A percentile compares a stretch with the other conserved stretches of the same genome.
These are phyloP conservation scores for Fusarium burgessii DNA, from an alignment of 2,329 filamentous ascomycete species.

Conservation along the genomic window DNA sequence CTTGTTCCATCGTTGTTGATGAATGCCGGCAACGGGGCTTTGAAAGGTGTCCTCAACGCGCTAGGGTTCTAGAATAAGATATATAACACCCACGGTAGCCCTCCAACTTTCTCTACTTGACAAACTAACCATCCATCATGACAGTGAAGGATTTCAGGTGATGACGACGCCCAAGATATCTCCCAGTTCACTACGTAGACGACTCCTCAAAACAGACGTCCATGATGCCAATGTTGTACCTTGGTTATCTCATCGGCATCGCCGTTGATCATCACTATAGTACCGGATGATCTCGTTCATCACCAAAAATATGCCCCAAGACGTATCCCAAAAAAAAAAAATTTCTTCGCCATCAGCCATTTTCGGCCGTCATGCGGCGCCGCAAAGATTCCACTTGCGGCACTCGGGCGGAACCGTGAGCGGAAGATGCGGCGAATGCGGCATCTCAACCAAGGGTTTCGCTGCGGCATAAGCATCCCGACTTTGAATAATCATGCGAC, in stretches of 20 bases:
- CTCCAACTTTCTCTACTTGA: too few relatives aligned
- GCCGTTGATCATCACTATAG: background rate
- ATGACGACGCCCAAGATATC: rapidly evolving
- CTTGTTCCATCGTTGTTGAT: background rate
- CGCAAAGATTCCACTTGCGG: constrained; percentile 9
- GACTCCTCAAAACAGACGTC: background rate
- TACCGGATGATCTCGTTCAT: rapidly evolving
- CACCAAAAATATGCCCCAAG: background rate
- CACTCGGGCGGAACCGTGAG: constrained; percentile 15
- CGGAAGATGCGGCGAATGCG: constrained; percentile 1
- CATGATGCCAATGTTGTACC: rapidly evolving
- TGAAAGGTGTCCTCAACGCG: background rate
- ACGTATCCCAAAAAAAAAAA: background rate
- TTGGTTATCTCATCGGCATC: background rate
- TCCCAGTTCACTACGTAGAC: rapidly evolving
- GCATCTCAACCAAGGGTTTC: background rate
- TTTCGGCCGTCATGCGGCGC: constrained; percentile 1
- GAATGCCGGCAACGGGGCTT: background rate
- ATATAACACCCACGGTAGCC: background rate
- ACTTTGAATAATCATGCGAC: constrained; percentile 23
- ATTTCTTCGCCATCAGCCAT: background rate
- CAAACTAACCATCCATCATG: background rate
- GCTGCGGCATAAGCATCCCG: constrained; percentile 19
- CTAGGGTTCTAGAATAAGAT: background rate
- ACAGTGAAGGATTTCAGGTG: rapidly evolving